Evolutionary conservation across 805 yeast genomes (phyloP).

Genomic region (Lachancea mirantina): DNA sequence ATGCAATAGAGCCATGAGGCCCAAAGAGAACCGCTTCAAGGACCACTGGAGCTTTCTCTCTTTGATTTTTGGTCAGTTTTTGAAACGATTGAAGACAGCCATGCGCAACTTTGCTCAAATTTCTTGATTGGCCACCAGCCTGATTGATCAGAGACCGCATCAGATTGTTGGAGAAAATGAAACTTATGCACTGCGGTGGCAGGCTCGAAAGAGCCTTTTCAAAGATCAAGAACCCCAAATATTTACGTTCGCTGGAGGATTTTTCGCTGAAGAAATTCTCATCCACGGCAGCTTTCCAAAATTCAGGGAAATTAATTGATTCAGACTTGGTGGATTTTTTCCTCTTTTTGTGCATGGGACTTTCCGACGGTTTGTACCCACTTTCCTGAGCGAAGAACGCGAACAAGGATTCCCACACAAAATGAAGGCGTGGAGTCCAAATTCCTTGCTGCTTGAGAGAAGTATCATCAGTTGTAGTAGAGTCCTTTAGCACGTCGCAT

Average conservation of each 20-base stretch:
- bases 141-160: constrained; percentile 73
- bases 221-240: constrained; percentile 76
- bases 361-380: constrained; percentile 6
- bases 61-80: constrained; percentile 33
- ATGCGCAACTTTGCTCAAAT: constrained; percentile 60
- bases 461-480: constrained; percentile 20
- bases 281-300: constrained; percentile 76
- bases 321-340: constrained; percentile 23
- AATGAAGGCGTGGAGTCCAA: constrained; percentile 72
- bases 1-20: constrained; percentile 53
- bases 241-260: constrained; percentile 80
- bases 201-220: constrained; percentile 36
- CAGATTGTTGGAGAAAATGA: constrained; percentile 55
- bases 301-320: constrained; percentile 44
- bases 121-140: constrained; percentile 54
- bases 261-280: constrained; percentile 69
- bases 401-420: constrained; percentile 63
- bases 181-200: constrained; percentile 15
- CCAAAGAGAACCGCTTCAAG: constrained; percentile 35
- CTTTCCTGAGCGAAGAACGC: constrained; percentile 26
- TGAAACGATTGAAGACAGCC: constrained; percentile 41
- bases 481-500: constrained; percentile 58
- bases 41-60: constrained; percentile 30
- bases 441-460: constrained; percentile 45
- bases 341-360: constrained; percentile 35